Evolutionary conservation across 345 rosid genomes (phyloP).

Genomic region (Anacardium occidentale): DNA sequence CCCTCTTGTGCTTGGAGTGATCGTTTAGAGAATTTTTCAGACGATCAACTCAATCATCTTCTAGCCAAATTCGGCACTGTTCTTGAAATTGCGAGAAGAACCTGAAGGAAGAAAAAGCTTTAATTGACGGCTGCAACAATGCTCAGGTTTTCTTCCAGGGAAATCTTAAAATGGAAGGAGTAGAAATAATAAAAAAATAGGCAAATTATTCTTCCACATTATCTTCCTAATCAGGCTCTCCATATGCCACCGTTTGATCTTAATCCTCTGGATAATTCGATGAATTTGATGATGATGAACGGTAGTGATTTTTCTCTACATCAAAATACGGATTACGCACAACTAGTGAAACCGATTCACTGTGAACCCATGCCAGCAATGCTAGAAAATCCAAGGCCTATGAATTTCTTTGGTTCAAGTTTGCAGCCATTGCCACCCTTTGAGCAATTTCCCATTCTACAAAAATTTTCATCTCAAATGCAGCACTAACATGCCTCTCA

Average conservation of each 20-base stretch:
- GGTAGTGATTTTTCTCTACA: neutral
- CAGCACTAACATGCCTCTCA: neutral
- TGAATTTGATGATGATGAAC: neutral
- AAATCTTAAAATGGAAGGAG: neutral
- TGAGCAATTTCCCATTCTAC: neutral
- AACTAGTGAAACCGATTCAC: neutral
- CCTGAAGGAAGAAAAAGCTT: neutral
- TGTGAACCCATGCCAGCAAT: neutral
- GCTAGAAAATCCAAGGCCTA: neutral
- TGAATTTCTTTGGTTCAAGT: neutral
- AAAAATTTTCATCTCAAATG: neutral
- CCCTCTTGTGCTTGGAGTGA: neutral
- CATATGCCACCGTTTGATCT: slow-evolving; percentile 3
- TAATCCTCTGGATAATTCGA: neutral
- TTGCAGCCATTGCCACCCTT: slow-evolving; percentile 2
- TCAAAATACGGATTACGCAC: neutral
- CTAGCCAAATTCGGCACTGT: neutral
- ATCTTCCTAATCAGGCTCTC: neutral
- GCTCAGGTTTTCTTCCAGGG: neutral
- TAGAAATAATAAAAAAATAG: neutral
- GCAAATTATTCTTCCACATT: neutral
- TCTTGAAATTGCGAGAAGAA: slow-evolving; percentile 8
- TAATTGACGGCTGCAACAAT: neutral
- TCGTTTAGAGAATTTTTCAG: neutral
- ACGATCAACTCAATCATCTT: slow-evolving; percentile 6